Base-by-base conservation (phyloP, 139 green algal species). In the Tetratostichococcus sp. region DNA sequence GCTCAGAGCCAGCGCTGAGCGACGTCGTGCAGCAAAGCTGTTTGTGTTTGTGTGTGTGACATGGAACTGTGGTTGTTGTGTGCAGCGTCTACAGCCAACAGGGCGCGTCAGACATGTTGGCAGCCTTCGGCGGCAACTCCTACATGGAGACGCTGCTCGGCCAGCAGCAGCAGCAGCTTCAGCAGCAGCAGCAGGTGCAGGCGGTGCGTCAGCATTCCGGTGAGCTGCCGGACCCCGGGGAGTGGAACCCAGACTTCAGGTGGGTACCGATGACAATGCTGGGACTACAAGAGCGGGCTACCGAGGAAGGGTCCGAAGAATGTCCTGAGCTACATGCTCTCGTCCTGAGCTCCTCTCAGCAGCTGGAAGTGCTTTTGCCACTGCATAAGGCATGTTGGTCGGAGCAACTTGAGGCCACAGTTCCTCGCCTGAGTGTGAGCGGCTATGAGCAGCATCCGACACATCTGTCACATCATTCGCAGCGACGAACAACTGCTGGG, bases 191-290 rank as follows among this genome's bases (percentile, higher is more conserved):
- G 43, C 43, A 69, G 28, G 42, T 66, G 65, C 30, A 43, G 39
- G 74, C 79, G 77, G 70, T 70, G 59, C 62, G 58, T 43, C 59
- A 73, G 35, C 75, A 62, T 26, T 62, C 50, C 17, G 26, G 50
- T 17, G 50, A 62, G 50, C 50, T 62, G 50, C 50, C 50, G 2
- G 50, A 62, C 50, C 50, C 50, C 11, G 50, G 17, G 50, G 50
- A 62, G 50, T 62, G 50, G 50, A 26, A n/a, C 14, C 50, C 50
- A 2, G 17, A 28, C 17, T 62, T 62, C 19, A 62, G 50, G 50
- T 62, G 14, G 11, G 39, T 50, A 6, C 11, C 8, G 39, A n/a
- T n/a, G n/a, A n/a, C n/a, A n/a, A n/a, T n/a, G n/a, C n/a, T n/a
- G n/a, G n/a, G n/a, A n/a, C n/a, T n/a, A n/a, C n/a, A n/a, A n/a